Base-by-base conservation (phyloP, 352 stramenopile genomes). In the Phytophthora foliorum region DNA sequence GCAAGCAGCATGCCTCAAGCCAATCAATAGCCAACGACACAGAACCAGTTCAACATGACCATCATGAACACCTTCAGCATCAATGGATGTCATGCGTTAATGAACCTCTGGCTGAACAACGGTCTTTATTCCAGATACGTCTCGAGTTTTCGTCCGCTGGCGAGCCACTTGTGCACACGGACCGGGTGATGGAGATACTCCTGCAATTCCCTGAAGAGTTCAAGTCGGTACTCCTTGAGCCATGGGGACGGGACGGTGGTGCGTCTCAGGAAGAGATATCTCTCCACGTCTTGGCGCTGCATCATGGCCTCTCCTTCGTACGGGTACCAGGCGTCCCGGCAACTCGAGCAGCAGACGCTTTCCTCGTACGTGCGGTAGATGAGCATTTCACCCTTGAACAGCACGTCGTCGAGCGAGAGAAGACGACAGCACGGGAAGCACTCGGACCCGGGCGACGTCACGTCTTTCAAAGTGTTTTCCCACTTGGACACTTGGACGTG, bases 341-440 rank as follows among this genome's bases (percentile, higher is more conserved):
- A 73, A 6, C 22, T 59, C 0, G 58, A 73, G 52, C 65, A 73
- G 51, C 58, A 69, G 14, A 54, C 27, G 27, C 57, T 69, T 17
- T 69, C 65, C 14, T 73, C 58, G 44, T 73, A 73, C 4, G 65
- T 67, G 17, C 65, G 65, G 36, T 69, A 73, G 38, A 73, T 69
- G 34, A 73, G 51, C 58, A 69, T 69, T 44, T 69, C 25, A 17
- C 51, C 57, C 16, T 68, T 63, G 51, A 69, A 73, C 2, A 73
- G 58, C 19, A 73, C 58, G 38, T 73, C 65, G 34, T 73, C 51
- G 4, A 59, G 50, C 6, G 58, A 60, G 36, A 73, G 65, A 10
- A 73, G 44, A 4, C 65, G 58, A 22, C 65, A 63, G 58, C 65
- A 73, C 14, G 58, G 65, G 45, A 73, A 73, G 11, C 65, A 73